A percentile compares a stretch with the other conserved stretches of the same genome.
phyloP scores from a whole-genome alignment of 2,329 filamentous ascomycete genomes.

The Botryosphaeria dothidea region DNA sequence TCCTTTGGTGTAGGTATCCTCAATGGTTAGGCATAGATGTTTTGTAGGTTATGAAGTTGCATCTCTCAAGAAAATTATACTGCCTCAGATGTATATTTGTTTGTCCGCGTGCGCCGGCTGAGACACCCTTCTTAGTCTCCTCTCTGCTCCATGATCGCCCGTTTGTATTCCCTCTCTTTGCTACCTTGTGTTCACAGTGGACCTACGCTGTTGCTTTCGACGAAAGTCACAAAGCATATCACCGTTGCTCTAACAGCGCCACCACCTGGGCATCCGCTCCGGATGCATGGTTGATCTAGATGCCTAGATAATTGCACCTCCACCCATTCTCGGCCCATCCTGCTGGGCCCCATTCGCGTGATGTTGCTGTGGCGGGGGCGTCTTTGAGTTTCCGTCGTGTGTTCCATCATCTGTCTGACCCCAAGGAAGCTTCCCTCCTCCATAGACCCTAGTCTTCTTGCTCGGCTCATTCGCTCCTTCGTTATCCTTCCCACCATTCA shows the following conservation, averaged over 20 bases:
- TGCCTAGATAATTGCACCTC: no score
- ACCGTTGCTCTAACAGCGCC: no score
- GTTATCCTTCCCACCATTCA: not conserved
- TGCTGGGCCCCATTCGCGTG: no score
- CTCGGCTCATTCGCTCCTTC: not conserved
- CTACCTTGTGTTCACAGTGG: no score
- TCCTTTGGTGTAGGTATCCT: not conserved
- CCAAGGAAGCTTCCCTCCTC: not conserved
- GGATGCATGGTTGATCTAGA: not conserved
- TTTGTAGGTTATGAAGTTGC: constrained; percentile 11
- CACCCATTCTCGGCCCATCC: no score
- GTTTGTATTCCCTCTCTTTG: no score
- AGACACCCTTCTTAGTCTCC: no score
- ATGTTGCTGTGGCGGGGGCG: not conserved
- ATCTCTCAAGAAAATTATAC: not conserved
- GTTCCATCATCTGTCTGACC: not conserved
- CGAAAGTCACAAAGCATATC: no score
- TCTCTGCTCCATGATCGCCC: no score
- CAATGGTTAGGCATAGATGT: not conserved
- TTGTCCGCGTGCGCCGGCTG: no score
- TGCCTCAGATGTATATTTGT: no score
- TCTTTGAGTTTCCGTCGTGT: not conserved
- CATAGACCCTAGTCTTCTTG: not conserved
- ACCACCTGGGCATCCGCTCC: not conserved
- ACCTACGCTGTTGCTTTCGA: no score